Base-by-base conservation (phyloP, 495 filamentous ascomycete species). In the Jackrogersella minutella region DNA sequence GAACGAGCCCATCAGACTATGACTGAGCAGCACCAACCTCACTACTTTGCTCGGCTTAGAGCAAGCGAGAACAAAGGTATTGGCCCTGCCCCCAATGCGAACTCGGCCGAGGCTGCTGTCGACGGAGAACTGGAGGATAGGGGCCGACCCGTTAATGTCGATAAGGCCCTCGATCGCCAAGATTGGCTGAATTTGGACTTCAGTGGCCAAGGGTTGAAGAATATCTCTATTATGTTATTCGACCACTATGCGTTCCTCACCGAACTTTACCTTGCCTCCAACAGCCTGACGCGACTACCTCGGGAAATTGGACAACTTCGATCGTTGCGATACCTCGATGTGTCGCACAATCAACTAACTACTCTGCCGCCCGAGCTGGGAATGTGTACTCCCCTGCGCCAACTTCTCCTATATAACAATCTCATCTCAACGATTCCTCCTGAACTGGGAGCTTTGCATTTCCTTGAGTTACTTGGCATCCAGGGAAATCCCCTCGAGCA, bases 151-250 rank as follows among this genome's bases (percentile, higher is more conserved):
- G 82, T 77, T 40, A 81, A 83, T 56, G 76, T 81, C 43, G 85
- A 87, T 34, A 79, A 86, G 69, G 77, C 72, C 10, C 77, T 84
- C 17, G 80, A 88, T 59, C 81, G 91, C 54, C 93, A 97, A 73
- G 88, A 92, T 68, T 98, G 95, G 95, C 82, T 89, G 69, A 90
- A 91, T 40, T 78, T 99, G 40, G 95, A 99, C 81, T 87, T 97
- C 70, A 93, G 93, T 70, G 95, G 93, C 0, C 96, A 97, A 79
- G 93, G 93, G 28, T 78, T 99, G 28, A 90, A 92, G 66, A 89
- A 90, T 36, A 82, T 98, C 14, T 85, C 93, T 1, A 75, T 85
- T 6, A 83, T 89, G 16, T 79, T 99, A 41, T 99, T 99, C 77
- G 76, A 78, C 57, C 79, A 84, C 62, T 98, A 97, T 77, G 81